Evolutionary conservation across 2,329 filamentous ascomycete genomes (phyloP).

Genomic region (Penicillium capsulatum): DNA sequence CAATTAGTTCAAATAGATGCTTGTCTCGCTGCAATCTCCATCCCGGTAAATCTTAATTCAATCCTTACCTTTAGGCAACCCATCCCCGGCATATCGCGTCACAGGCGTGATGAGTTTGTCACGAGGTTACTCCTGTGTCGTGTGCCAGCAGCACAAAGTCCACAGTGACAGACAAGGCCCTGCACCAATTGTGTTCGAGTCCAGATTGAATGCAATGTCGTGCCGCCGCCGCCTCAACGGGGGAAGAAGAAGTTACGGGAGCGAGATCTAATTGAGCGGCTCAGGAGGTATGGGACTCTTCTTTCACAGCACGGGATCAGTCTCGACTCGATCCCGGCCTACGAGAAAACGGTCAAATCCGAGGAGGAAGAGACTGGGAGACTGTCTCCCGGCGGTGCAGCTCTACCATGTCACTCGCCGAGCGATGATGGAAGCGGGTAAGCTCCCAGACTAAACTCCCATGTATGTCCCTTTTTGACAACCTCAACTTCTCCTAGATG

Average conservation of each 20-base stretch:
- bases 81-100: too few relatives aligned
- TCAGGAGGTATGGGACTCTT: constrained; percentile 63
- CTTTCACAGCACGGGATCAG: constrained; percentile 61
- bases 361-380: too few relatives aligned
- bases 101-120: constrained; percentile 13
- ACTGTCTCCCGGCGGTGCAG: too few relatives aligned
- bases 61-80: too few relatives aligned
- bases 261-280: constrained; percentile 61
- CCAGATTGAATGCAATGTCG: constrained; percentile 51
- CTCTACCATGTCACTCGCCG: too few relatives aligned
- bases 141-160: constrained; percentile 63
- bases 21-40: too few relatives aligned
- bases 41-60: too few relatives aligned
- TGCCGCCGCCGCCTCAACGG: constrained; percentile 47
- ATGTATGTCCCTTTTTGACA: neutral
- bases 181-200: constrained; percentile 65
- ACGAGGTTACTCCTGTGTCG: constrained; percentile 33
- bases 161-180: constrained; percentile 67
- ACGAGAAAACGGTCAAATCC: too few relatives aligned
- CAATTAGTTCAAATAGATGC: too few relatives aligned
- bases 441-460: too few relatives aligned
- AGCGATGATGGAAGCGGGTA: too few relatives aligned
- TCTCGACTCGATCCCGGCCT: constrained; percentile 57
- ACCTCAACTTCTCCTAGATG: constrained; percentile 12
- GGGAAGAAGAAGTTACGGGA: constrained; percentile 61